phyloP scores from a whole-genome alignment of 1,139 yeast genomes.

The Yamadazyma trypodendri region DNA sequence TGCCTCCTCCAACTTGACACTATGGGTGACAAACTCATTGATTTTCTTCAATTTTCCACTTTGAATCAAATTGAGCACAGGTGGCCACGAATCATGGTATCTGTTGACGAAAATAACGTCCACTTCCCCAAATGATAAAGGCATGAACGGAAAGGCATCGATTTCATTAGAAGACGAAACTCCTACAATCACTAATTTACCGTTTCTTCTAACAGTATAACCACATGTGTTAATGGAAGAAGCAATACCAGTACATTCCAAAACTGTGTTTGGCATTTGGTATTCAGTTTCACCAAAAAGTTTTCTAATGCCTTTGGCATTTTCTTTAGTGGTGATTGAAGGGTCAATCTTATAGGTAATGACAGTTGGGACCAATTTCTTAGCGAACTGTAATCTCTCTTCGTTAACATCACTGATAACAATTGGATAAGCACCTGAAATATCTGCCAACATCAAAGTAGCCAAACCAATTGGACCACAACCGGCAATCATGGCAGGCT shows the following conservation, averaged over 20 bases:
- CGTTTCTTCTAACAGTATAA: constrained; percentile 23
- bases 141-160: constrained; percentile 67
- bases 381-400: constrained; percentile 58
- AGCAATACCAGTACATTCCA: constrained; percentile 28
- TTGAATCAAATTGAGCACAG: constrained; percentile 45
- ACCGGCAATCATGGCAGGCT: constrained; percentile 75
- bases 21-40: constrained; percentile 64
- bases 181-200: constrained; percentile 27
- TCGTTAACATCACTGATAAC: constrained; percentile 65
- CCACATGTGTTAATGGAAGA: constrained; percentile 76
- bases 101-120: constrained; percentile 60
- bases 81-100: constrained; percentile 57
- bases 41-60: constrained; percentile 19
- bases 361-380: constrained; percentile 54
- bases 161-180: constrained; percentile 66
- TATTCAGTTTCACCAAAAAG: constrained; percentile 37
- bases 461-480: constrained; percentile 95
- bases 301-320: constrained; percentile 32
- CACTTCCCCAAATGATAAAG: constrained; percentile 68
- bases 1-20: constrained; percentile 72
- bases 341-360: constrained; percentile 47
- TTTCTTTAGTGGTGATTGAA: constrained; percentile 31
- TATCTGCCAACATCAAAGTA: constrained; percentile 72
- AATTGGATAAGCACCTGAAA: constrained; percentile 77
- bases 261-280: constrained; percentile 51